Evolutionary conservation across 768 basidiomycete species (phyloP).

Genomic region (Hygrophoropsis aurantiaca): DNA sequence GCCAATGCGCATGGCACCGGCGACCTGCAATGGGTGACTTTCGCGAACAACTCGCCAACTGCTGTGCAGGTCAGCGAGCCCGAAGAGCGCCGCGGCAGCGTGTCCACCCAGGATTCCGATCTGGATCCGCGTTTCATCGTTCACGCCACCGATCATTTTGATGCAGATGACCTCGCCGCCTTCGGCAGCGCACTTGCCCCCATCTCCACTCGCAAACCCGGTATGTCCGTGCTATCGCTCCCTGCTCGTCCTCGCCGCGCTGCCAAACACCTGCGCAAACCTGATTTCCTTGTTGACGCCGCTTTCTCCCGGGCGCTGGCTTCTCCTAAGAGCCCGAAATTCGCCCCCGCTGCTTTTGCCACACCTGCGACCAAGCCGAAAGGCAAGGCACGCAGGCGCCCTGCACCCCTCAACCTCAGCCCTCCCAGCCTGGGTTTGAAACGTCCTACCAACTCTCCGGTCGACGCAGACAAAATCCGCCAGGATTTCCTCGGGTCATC

Average conservation of each 20-base stretch:
- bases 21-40: conserved; percentile 45
- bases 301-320: conserved; percentile 20
- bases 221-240: conserved; percentile 35
- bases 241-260: conserved; percentile 33
- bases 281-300: conserved; percentile 33
- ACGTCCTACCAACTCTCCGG: conserved; percentile 34
- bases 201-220: conserved; percentile 26
- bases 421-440: conserved; percentile 31
- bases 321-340: conserved; percentile 14
- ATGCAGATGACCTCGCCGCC: conserved; percentile 34
- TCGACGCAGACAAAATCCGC: conserved; percentile 34
- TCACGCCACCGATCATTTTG: conserved; percentile 30
- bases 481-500: conserved; percentile 45
- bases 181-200: conserved; percentile 29
- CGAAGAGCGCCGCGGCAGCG: conserved; percentile 42
- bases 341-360: conserved; percentile 9
- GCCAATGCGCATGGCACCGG: conserved; percentile 20
- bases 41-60: conserved; percentile 28
- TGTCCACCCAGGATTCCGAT: conserved; percentile 55
- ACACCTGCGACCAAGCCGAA: conserved; percentile 9
- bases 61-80: conserved; percentile 3
- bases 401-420: conserved; percentile 41
- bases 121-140: conserved; percentile 51
- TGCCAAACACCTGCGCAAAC: conserved; percentile 38
- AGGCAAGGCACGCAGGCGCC: conserved; percentile 38